phyloP scores from a whole-genome alignment of 768 basidiomycete species.

The Steccherinum ochraceum region DNA sequence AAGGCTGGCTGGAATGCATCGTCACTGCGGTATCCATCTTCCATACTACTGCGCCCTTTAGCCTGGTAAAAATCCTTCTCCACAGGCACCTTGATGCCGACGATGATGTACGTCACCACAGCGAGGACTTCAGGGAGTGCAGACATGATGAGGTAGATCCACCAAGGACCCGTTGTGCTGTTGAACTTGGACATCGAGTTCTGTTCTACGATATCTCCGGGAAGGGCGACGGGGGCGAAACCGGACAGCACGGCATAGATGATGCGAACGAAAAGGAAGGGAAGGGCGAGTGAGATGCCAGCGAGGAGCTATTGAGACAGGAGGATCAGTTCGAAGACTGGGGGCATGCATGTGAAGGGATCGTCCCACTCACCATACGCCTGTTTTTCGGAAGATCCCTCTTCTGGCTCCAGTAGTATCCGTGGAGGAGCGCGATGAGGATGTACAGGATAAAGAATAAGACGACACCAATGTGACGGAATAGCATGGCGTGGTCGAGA shows the following conservation, averaged over 20 bases:
- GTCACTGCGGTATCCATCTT: not conserved
- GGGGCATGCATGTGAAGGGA: not conserved
- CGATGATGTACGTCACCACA: conserved; percentile 34
- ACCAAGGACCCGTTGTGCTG: conserved; percentile 50
- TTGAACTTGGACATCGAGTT: conserved; percentile 47
- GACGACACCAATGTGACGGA: conserved; percentile 28
- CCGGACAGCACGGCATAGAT: conserved; percentile 54
- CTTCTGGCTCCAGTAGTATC: conserved; percentile 10
- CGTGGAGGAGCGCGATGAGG: conserved; percentile 19
- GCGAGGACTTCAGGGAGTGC: conserved; percentile 55
- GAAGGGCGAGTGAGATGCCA: conserved; percentile 49
- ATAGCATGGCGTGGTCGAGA: conserved; percentile 17
- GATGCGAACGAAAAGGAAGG: conserved; percentile 52
- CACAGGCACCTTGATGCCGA: conserved; percentile 23
- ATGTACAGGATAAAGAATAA: conserved; percentile 32
- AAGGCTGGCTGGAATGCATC: too few species aligned
- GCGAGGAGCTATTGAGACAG: conserved; percentile 39
- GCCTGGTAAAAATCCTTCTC: conserved; percentile 20
- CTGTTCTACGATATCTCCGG: conserved; percentile 24
- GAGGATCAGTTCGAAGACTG: not conserved
- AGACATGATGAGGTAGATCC: conserved; percentile 51
- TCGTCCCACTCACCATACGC: conserved; percentile 4
- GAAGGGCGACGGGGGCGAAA: conserved; percentile 46
- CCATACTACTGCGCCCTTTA: not conserved
- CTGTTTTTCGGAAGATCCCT: conserved; percentile 3